Base-by-base conservation (phyloP, 2,329 filamentous ascomycete species). In the Aspergillaceae sp. region DNA sequence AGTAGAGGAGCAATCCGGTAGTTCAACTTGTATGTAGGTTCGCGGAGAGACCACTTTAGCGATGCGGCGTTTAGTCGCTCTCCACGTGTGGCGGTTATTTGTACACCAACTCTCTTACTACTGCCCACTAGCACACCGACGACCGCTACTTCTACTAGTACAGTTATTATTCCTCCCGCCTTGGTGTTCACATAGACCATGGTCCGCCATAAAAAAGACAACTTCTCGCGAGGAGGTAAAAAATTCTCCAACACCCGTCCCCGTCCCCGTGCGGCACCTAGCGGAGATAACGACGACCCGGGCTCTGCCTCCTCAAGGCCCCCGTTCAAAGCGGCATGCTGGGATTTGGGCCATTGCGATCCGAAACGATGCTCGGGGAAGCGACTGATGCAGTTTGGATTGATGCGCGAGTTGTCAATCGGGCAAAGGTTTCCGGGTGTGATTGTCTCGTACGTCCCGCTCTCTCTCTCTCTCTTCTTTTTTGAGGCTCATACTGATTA, bases 311-410 rank as follows among this genome's bases (percentile, higher is more conserved):
- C 60, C 44, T 56, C 64, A 48, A 65, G 64, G 43, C 70, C 69
- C 34, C 64, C 71, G 26, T 96, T 90, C 78, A 94, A 94, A 70
- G 91, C 92, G 42, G 92, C 91, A 48, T 96, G 91, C 67, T 98
- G 92, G 92, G 92, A 98, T 62, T 77, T 98, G 32, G 91, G 90
- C 51, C 92, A 98, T 72, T 98, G 92, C 74, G 92, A 98, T 62
- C 88, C 91, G 6, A 97, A 96, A 68, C 78, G 91, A 57, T 98
- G 92, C 70, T 96, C 90, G 0, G 92, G 92, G 30, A 98, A 98
- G 73, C 83, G 87, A 52, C 78, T 98, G 32, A 95, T 98, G 79
- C 83, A 84, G 53, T 79, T 94, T 46, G 91, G 91, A 3, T 74
- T 96, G 60, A 96, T 98, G 88, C 84, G 92, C 56, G 87, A 94